Evolutionary conservation across 2,329 filamentous ascomycete species (phyloP).

Genomic region (Alternaria arborescens): DNA sequence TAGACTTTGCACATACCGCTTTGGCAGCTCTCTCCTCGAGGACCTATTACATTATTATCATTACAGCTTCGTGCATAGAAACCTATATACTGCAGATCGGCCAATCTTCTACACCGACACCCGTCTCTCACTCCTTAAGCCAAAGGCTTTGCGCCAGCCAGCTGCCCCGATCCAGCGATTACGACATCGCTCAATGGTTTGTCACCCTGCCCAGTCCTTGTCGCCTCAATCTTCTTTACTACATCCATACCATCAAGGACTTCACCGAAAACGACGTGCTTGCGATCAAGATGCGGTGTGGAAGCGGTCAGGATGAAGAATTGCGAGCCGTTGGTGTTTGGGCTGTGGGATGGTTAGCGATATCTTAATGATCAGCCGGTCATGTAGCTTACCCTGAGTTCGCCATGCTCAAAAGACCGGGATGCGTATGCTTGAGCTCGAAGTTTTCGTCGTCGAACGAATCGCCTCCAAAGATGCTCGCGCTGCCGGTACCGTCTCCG

Average conservation of each 20-base stretch:
- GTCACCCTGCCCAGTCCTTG: constrained; percentile 53
- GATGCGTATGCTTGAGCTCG: constrained; percentile 88
- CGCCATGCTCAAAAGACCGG: constrained; percentile 96
- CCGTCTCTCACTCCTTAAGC: background rate
- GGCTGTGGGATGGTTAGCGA: constrained; percentile 54
- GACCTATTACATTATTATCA: background rate
- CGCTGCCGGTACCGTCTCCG: constrained; percentile 86
- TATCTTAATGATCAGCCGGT: background rate
- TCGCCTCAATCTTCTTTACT: constrained; percentile 92
- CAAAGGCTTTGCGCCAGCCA: constrained; percentile 16
- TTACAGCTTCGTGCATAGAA: background rate
- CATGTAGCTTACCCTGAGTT: constrained; percentile 69
- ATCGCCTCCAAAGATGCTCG: constrained; percentile 87
- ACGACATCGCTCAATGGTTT: constrained; percentile 15
- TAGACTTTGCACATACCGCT: background rate
- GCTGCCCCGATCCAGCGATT: constrained; percentile 16
- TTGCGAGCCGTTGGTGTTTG: constrained; percentile 93
- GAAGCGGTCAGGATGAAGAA: constrained; percentile 99
- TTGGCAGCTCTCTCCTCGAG: background rate
- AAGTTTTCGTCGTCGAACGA: constrained; percentile 91
- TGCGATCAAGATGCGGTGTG: constrained; percentile 91
- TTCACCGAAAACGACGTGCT: constrained; percentile 94
- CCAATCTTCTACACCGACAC: background rate
- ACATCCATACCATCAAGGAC: constrained; percentile 90
- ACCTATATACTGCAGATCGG: background rate